Evolutionary conservation across 2,329 filamentous ascomycete species (phyloP).

Genomic region (Cladosporium austrohemisphaericum): DNA sequence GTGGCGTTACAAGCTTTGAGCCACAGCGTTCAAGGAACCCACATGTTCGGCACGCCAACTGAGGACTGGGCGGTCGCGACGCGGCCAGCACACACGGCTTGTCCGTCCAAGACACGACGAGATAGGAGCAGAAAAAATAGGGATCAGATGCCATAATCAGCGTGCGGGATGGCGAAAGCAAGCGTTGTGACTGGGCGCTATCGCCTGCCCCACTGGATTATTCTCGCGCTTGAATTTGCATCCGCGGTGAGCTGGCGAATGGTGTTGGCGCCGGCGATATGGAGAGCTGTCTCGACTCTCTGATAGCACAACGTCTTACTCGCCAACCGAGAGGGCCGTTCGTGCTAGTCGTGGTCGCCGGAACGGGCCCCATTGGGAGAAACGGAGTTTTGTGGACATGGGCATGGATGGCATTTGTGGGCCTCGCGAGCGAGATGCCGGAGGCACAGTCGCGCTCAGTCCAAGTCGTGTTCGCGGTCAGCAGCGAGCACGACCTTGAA

Average conservation of each 20-base stretch:
- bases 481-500: background rate
- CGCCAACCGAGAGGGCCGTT: background rate
- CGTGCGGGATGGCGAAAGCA: conserved; percentile 2
- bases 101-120: conserved; percentile 5
- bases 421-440: background rate
- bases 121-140: conserved; percentile 14
- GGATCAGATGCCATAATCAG: background rate
- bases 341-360: conserved; percentile 8
- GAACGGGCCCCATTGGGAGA: conserved; percentile 11
- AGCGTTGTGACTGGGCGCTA: conserved; percentile 4
- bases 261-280: background rate
- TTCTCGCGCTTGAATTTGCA: no score
- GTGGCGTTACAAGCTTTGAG: conserved; percentile 14
- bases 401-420: background rate
- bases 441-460: conserved; percentile 3
- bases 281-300: background rate
- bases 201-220: no score
- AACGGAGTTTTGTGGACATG: conserved; percentile 1
- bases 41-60: conserved; percentile 8
- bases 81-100: conserved; percentile 6
- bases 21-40: conserved; percentile 10
- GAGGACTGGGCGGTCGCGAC: background rate
- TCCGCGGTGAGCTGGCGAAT: no score
- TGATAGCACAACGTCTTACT: background rate
- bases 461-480: conserved; percentile 2